Evolutionary conservation across 164 flowering plant species (phyloP), one percentile per base, ranked within the genome.

Genomic region (Dillenia suffruticosa): DNA sequence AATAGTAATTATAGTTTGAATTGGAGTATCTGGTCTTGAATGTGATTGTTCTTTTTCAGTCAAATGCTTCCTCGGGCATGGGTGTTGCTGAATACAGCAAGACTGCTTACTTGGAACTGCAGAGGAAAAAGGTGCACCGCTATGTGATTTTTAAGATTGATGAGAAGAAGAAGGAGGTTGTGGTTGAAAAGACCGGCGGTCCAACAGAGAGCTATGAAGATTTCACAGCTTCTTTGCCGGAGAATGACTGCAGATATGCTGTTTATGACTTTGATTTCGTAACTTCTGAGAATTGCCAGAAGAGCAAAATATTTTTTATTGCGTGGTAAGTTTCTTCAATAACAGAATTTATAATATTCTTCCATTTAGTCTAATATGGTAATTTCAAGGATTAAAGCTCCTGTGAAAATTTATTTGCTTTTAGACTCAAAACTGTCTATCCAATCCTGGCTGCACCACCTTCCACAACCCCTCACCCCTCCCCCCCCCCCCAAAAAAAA

Each of bases 241-340:
- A 88, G 62, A 84, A 83, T 72, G 97, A 90, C 66, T 88, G 97
- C 67, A 75, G 96, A 62, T 90, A 86, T 71, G 96, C 94, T 3
- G 81, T 90, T 10, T 90, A 79, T 76, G 97, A 90, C 73, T 90
- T 67, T 58, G 94, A 90, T 69, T 90, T 75, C 58, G 94, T 90
- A 65, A 90, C 92, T 55, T 69, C 87, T 22, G 92, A 90, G 70
- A 88, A 90, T 66, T 90, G 97, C 64, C 97, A 84, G 67, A 86
- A 87, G 79, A 90, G 92, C 96, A 87, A 89, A 75, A 87, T 89
- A 14, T 89, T 87, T 73, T 89, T 89, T 81, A 80, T 89, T 63
- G 85, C 96, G 54, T 89, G 93, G 96, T 89, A 24, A 72, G 86
- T 59, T 65, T 73, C 56, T 51, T 22, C n/a, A 63, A 1, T 53